A percentile compares a stretch with the other conserved stretches of the same genome.
phyloP scores from a whole-genome alignment of 345 rosid genomes.

The Noccaea bulbosa region DNA sequence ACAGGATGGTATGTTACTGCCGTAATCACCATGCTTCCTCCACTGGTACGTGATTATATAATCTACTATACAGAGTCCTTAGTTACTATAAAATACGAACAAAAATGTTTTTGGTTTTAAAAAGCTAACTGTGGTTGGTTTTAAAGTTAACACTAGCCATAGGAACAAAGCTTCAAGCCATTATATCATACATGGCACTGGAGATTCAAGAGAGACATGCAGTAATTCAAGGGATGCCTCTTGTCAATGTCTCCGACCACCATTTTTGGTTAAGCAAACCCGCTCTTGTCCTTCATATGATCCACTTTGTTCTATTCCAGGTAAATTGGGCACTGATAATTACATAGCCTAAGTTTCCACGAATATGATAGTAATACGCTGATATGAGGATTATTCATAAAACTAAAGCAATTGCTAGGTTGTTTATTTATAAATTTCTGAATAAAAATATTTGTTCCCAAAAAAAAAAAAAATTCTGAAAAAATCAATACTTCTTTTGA shows the following conservation, averaged over 20 bases:
- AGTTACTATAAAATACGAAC: neutral
- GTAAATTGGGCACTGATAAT: slow-evolving; percentile 41
- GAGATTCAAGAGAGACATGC: slow-evolving; percentile 86
- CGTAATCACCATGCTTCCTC: slow-evolving; percentile 61
- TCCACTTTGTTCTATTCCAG: slow-evolving; percentile 85
- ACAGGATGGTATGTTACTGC: slow-evolving; percentile 69
- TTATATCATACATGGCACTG: slow-evolving; percentile 80
- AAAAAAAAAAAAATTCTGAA: too few species aligned
- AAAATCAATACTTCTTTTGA: too few species aligned
- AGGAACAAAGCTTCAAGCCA: slow-evolving; percentile 85
- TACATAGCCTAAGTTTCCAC: too few species aligned
- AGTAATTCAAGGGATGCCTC: slow-evolving; percentile 89
- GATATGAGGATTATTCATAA: too few species aligned
- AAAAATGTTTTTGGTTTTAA: neutral
- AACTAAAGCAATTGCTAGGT: too few species aligned
- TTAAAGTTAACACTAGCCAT: slow-evolving; percentile 74
- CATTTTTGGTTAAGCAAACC: slow-evolving; percentile 88
- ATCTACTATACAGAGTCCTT: neutral
- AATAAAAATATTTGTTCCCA: too few species aligned
- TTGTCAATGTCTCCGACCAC: slow-evolving; percentile 73
- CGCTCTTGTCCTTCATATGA: slow-evolving; percentile 62
- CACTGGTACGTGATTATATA: slow-evolving; percentile 55
- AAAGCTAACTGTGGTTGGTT: neutral
- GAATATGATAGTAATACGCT: too few species aligned
- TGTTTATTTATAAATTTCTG: too few species aligned